Evolutionary conservation across 2,329 filamentous ascomycete species (phyloP).

Genomic region (Teratosphaeria nubilosa): DNA sequence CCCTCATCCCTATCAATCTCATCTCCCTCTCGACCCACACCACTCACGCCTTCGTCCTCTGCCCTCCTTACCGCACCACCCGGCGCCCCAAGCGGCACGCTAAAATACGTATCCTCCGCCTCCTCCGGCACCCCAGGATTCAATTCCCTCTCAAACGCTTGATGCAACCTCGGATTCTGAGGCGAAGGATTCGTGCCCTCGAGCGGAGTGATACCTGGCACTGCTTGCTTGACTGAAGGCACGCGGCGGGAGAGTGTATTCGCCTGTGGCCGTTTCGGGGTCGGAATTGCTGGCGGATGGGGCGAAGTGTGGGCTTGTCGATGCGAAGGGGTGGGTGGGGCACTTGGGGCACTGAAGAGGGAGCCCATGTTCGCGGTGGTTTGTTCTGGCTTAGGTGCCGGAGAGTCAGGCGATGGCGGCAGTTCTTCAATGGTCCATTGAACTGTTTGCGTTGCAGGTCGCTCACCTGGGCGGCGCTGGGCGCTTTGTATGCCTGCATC

Average conservation of each 20-base stretch:
- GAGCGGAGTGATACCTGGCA: not conserved
- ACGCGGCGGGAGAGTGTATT: not conserved
- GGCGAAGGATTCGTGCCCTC: not conserved
- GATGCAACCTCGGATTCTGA: not conserved
- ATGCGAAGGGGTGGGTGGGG: not conserved
- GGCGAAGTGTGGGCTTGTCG: not conserved
- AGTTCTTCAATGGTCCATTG: not conserved
- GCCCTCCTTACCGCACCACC: not conserved
- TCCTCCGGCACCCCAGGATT: not conserved
- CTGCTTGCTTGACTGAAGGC: not conserved
- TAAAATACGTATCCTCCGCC: not conserved
- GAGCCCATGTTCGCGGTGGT: not conserved
- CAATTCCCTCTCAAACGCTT: not conserved
- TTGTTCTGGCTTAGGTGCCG: not conserved
- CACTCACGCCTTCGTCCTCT: not conserved
- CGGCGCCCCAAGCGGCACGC: not conserved
- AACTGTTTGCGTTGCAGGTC: not conserved
- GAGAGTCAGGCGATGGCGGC: not conserved
- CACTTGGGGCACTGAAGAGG: not conserved
- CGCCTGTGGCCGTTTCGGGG: not conserved
- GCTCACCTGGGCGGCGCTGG: not conserved
- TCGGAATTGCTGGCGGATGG: not conserved
- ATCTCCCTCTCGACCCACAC: not conserved
- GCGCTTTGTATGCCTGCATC: not conserved
- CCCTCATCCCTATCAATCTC: not conserved